Percentiles rank a stretch among this genome's conserved stretches.
phyloP scores from a whole-genome alignment of 2,329 filamentous ascomycete species.

The Kalaharituber pfeilii region DNA sequence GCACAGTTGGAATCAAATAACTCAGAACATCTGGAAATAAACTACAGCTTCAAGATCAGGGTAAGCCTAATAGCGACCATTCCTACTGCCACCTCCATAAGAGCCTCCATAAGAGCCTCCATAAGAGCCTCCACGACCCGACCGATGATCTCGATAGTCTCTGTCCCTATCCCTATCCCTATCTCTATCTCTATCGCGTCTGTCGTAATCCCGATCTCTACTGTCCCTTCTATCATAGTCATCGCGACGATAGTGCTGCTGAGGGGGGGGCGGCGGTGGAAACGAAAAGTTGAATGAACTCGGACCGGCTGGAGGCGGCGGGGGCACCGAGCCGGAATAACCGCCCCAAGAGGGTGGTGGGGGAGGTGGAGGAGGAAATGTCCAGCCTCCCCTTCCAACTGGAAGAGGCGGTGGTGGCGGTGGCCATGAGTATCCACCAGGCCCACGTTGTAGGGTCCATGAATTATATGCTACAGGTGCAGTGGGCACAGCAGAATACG shows the following conservation, averaged over 20 bases:
- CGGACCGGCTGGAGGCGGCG: not conserved
- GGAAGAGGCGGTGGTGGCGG: conserved; percentile 1
- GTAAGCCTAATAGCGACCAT: too few relatives aligned
- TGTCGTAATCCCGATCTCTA: conserved; percentile 9
- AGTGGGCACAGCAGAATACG: not conserved
- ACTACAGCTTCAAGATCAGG: too few relatives aligned
- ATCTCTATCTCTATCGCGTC: not conserved
- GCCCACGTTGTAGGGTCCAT: not conserved
- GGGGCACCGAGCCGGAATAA: conserved; percentile 11
- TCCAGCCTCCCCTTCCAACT: conserved; percentile 7
- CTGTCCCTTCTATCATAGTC: conserved; percentile 18
- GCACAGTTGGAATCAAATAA: too few relatives aligned
- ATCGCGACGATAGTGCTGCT: not conserved
- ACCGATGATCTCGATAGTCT: not conserved
- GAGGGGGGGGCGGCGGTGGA: not conserved
- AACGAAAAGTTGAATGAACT: not conserved
- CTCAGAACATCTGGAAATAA: too few relatives aligned
- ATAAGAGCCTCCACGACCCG: not conserved
- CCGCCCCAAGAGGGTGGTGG: conserved; percentile 7
- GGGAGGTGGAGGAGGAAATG: conserved; percentile 9
- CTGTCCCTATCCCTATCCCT: not conserved
- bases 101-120: too few relatives aligned
- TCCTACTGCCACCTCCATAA: too few relatives aligned
- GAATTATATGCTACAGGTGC: not conserved
- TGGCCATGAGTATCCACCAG: not conserved